Evolutionary conservation across 768 basidiomycete genomes (phyloP).

Genomic region (Gautieria morchelliformis): DNA sequence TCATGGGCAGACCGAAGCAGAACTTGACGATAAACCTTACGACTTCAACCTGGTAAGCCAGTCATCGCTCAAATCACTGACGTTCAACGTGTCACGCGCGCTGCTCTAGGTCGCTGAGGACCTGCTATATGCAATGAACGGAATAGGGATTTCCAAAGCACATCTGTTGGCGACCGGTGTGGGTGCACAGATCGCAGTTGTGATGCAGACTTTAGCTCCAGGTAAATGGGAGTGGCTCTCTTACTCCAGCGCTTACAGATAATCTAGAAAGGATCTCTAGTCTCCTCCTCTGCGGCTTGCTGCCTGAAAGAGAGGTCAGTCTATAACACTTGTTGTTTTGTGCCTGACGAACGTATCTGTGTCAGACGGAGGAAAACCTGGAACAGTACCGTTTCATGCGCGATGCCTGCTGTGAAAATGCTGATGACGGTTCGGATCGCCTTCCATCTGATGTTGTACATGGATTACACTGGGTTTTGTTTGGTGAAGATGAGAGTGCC

Average conservation of each 20-base stretch:
- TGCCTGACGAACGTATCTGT: neutral
- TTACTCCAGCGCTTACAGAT: neutral
- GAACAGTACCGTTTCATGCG: neutral
- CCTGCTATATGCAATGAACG: neutral
- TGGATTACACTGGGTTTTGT: neutral
- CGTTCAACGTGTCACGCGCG: neutral
- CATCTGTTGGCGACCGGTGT: neutral
- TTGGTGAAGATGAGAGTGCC: neutral
- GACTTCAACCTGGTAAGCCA: neutral
- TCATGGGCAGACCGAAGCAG: neutral
- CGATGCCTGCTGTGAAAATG: neutral
- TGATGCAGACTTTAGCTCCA: neutral
- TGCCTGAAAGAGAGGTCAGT: neutral
- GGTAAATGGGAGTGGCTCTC: neutral
- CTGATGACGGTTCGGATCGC: neutral
- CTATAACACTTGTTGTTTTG: neutral
- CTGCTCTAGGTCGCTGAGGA: neutral
- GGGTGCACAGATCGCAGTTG: neutral
- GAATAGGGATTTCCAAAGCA: neutral
- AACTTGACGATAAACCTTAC: neutral
- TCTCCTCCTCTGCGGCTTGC: neutral
- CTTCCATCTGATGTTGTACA: neutral
- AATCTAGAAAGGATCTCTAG: neutral
- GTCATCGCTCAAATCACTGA: neutral
- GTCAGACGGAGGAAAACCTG: neutral